Conservation (phyloP, 768 basidiomycete species). For the Psilocybe tampanensis region DNA sequence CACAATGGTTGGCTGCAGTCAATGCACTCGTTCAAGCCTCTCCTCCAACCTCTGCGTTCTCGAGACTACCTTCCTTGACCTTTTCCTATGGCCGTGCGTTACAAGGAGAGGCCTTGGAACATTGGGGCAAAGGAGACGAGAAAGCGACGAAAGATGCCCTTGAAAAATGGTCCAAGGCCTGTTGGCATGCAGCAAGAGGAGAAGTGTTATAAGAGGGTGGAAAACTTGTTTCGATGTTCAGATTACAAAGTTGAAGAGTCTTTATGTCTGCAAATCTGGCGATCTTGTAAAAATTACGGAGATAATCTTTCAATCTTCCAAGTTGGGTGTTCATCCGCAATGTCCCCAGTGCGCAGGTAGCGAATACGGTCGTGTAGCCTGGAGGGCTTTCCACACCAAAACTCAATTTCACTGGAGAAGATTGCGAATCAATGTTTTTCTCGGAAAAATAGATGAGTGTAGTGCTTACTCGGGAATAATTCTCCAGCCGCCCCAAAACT, state of each 20-base stretch:
- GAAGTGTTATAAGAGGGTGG: constrained; percentile 17
- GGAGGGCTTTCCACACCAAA: constrained; percentile 97
- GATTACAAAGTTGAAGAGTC: background rate
- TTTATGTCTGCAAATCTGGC: background rate
- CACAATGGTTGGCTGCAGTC: constrained; percentile 41
- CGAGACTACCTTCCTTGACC: constrained; percentile 43
- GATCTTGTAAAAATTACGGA: constrained; percentile 46
- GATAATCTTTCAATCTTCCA: constrained; percentile 86
- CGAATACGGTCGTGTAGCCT: constrained; percentile 89
- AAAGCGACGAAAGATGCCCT: constrained; percentile 39
- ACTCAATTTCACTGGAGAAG: constrained; percentile 84
- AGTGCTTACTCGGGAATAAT: constrained; percentile 88
- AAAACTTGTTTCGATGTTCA: constrained; percentile 6
- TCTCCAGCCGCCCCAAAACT: constrained; percentile 97
- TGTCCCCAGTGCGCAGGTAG: constrained; percentile 59
- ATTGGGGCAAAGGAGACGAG: constrained; percentile 50
- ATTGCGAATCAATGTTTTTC: constrained; percentile 7
- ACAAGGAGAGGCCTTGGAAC: constrained; percentile 50
- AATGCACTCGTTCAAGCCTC: constrained; percentile 40
- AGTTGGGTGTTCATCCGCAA: constrained; percentile 47
- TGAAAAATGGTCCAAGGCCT: constrained; percentile 43
- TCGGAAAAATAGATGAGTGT: background rate
- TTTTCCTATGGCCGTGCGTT: constrained; percentile 55
- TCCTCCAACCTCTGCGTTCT: constrained; percentile 34
- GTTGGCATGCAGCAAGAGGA: constrained; percentile 43